Base-by-base conservation (phyloP, 2,329 filamentous ascomycete genomes). In the Botryotinia calthae region DNA sequence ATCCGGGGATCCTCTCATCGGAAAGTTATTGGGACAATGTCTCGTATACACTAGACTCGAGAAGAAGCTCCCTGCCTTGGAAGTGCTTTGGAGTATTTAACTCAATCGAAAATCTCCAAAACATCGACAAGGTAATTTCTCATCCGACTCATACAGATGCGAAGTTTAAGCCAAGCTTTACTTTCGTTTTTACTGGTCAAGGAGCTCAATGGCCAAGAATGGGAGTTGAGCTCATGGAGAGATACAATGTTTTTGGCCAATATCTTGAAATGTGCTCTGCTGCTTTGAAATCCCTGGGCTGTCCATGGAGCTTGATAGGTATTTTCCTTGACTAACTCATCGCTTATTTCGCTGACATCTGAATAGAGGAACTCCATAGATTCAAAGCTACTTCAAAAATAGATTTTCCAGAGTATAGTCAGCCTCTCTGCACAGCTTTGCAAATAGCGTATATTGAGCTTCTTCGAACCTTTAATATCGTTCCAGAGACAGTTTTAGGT, bases 241-340 rank as follows among this genome's bases (percentile, higher is more conserved):
- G 73, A 5, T 82, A 83, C 70, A 79, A 74, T 83, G 8, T 84
- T 83, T 74, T 76, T 76, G 6, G 72, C 79, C 7, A 79, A 79
- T 2, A 77, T 84, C 40, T 77, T 78, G 42, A 75, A 74, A 22
- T 79, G 80, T 4, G 82, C 81, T 7, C 77, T 79, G 20, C 80
- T 78, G 59, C 75, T 85, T n/a, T 71, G 70, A 20, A 74, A 76
- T 1, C 76, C 85, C 6, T 40, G 14, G 54, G 25, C 40, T 58
- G 22, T 34, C 44, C 5, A 34, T 40, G 56, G 42, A 46, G 37
- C 25, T 25, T 51, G 42, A 48, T 28, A 64, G 22, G 28, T 28
- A 37, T 54, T 63, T 25, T 7, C 37, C 44, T 25, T 16, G 16
- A 31, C 31, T 42, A 40, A 40, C 37, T n/a, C 61, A 18, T 10